Conservation (phyloP, 805 yeast species). For the Schwanniomyces occidentalis region DNA sequence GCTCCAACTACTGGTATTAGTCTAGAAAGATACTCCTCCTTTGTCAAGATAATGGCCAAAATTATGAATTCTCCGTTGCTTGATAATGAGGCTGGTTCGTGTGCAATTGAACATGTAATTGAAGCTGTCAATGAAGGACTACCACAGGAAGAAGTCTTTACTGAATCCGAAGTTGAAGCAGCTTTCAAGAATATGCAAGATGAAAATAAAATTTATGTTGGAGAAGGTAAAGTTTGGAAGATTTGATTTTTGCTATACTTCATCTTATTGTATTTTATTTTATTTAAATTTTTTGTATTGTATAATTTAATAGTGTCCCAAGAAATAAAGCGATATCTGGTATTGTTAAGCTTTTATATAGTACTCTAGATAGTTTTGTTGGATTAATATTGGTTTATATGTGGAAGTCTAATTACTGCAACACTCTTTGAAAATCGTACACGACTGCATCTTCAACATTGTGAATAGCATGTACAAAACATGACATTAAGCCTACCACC, state of each 20-base stretch:
- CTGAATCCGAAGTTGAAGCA: slow-evolving; percentile 26
- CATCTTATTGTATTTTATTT: too few relatives aligned
- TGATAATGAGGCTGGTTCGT: slow-evolving; percentile 31
- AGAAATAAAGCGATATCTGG: too few relatives aligned
- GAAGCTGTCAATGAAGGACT: slow-evolving; percentile 34
- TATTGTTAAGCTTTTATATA: too few relatives aligned
- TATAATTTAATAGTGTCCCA: too few relatives aligned
- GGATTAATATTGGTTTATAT: too few relatives aligned
- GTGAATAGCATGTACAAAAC: too few relatives aligned
- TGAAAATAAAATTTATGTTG: slow-evolving; percentile 37
- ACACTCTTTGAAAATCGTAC: too few relatives aligned
- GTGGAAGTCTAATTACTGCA: too few relatives aligned
- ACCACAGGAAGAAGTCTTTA: slow-evolving; percentile 41
- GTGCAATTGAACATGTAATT: slow-evolving; percentile 31
- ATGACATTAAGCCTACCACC: too few relatives aligned
- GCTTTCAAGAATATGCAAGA: slow-evolving; percentile 34
- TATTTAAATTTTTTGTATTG: background rate
- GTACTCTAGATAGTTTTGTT: too few relatives aligned
- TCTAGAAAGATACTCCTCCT: slow-evolving; percentile 30
- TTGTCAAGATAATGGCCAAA: slow-evolving; percentile 31
- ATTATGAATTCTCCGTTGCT: slow-evolving; percentile 33
- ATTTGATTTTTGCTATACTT: slow-evolving; percentile 24
- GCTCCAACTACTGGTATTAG: slow-evolving; percentile 24
- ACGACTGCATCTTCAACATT: too few relatives aligned
- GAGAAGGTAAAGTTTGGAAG: slow-evolving; percentile 42